A percentile compares a stretch with the other conserved stretches of the same genome.
Conservation (phyloP, 805 yeast genomes). For the Candida stauntonica region DNA sequence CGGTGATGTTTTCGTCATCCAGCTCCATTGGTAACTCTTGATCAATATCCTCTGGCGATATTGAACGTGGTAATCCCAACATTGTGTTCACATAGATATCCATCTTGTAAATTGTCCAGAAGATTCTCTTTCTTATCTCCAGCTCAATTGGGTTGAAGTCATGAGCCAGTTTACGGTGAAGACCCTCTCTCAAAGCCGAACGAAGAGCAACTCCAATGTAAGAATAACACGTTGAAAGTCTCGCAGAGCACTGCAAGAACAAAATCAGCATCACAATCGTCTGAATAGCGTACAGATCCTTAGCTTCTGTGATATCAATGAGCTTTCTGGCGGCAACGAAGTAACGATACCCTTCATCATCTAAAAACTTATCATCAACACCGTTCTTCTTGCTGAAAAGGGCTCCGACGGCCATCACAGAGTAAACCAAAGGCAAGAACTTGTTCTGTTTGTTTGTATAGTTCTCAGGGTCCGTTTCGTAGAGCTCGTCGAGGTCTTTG, state of each 20-base stretch:
- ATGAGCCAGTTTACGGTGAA: slow-evolving; percentile 59
- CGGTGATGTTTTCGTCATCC: slow-evolving; percentile 83
- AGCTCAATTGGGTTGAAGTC: slow-evolving; percentile 71
- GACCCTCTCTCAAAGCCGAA: slow-evolving; percentile 76
- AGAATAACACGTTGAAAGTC: slow-evolving; percentile 81
- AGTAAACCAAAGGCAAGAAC: slow-evolving; percentile 74
- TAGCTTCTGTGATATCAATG: slow-evolving; percentile 76
- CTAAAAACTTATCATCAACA: slow-evolving; percentile 35
- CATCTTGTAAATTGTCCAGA: slow-evolving; percentile 88
- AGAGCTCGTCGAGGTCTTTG: slow-evolving; percentile 68
- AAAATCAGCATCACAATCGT: slow-evolving; percentile 82
- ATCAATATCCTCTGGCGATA: slow-evolving; percentile 75
- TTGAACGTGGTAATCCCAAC: slow-evolving; percentile 77
- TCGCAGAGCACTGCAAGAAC: slow-evolving; percentile 83
- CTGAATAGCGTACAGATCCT: slow-evolving; percentile 77
- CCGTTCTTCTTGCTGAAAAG: slow-evolving; percentile 53
- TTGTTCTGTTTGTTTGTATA: slow-evolving; percentile 70
- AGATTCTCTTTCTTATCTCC: slow-evolving; percentile 78
- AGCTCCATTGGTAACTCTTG: slow-evolving; percentile 81
- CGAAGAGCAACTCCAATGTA: slow-evolving; percentile 85
- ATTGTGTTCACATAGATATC: slow-evolving; percentile 86
- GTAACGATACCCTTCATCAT: slow-evolving; percentile 76
- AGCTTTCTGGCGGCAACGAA: slow-evolving; percentile 76
- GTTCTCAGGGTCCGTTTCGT: slow-evolving; percentile 66
- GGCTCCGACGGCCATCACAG: slow-evolving; percentile 88